Base-by-base conservation (phyloP, 345 rosid genomes). In the Sonneratia caseolaris region DNA sequence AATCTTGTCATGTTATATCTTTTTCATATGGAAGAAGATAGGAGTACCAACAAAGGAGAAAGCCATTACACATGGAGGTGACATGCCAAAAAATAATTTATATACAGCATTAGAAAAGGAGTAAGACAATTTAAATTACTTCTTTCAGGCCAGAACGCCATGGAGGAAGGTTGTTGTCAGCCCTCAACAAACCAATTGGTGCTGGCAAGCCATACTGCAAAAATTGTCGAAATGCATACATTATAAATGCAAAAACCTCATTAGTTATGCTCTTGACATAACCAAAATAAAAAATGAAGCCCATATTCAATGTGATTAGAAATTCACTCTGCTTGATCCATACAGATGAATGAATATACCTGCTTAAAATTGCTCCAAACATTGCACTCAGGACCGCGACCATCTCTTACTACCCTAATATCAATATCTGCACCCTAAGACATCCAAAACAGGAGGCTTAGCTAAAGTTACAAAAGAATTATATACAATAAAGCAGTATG, bases 331-430 rank as follows among this genome's bases (percentile, higher is more conserved):
- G 35, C 64, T 57, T 5, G 35, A 0, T 22, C 64, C 11, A 57
- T 10, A 2, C 22, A 53, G 59, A 22, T 57, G 32, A 57, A 22
- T 21, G 2, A n/a, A 43, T 7, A 68, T 77, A 92, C 99, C 98
- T 95, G 99, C 83, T 92, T 90, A 84, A 95, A 95, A 79, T 95
- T 95, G 82, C 97, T 95, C 98, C 99, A 95, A 49, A 95, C 92
- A 81, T 95, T 92, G 80, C 94, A 86, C 62, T 92, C 87, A 48
- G 99, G 98, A 53, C 98, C 97, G 73, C 90, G 97, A n/a, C 99
- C 99, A 81, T 90, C 97, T 68, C 94, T 97, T 15, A 92, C 96
- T 42, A 92, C 98, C 77, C 99, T 84, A 47, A 95, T 92, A 81
- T 95, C 98, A 11, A 95, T 95, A 72, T 92, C 97, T 76, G 99